Evolutionary conservation across 805 yeast genomes (phyloP).

Genomic region (Brettanomyces nanus): DNA sequence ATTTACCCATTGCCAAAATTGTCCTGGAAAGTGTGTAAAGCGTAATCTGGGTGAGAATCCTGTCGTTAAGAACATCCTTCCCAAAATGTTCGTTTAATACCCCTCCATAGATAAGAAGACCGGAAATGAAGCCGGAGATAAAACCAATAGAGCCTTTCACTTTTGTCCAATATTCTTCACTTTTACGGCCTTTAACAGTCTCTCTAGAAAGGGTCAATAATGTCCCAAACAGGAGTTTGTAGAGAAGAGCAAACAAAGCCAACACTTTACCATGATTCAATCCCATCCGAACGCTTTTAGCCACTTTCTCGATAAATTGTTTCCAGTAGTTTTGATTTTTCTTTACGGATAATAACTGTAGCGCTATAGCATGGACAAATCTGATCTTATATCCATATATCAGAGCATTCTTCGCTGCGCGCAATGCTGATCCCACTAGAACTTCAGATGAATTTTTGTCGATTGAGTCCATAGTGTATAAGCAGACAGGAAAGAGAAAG

Average conservation of each 20-base stretch:
- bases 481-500: too few relatives aligned
- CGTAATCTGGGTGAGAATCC: slow-evolving; percentile 64
- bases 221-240: slow-evolving; percentile 9
- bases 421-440: background rate
- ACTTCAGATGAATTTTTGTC: too few relatives aligned
- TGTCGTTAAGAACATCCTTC: slow-evolving; percentile 12
- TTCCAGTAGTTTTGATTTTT: background rate
- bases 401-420: slow-evolving; percentile 18
- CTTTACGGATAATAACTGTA: slow-evolving; percentile 17
- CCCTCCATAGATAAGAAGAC: slow-evolving; percentile 25
- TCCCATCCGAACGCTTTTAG: slow-evolving; percentile 18
- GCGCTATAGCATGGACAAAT: slow-evolving; percentile 22
- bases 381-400: slow-evolving; percentile 27
- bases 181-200: background rate
- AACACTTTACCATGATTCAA: slow-evolving; percentile 26
- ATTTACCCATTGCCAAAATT: slow-evolving; percentile 51
- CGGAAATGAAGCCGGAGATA: slow-evolving; percentile 24
- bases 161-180: background rate
- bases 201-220: slow-evolving; percentile 8
- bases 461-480: too few relatives aligned
- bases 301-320: slow-evolving; percentile 13
- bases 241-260: slow-evolving; percentile 24
- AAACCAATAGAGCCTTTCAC: slow-evolving; percentile 10
- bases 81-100: slow-evolving; percentile 9
- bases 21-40: slow-evolving; percentile 67